Evolutionary conservation across 768 basidiomycete genomes (phyloP).

Genomic region (Phylloporus rhodoxanthus): DNA sequence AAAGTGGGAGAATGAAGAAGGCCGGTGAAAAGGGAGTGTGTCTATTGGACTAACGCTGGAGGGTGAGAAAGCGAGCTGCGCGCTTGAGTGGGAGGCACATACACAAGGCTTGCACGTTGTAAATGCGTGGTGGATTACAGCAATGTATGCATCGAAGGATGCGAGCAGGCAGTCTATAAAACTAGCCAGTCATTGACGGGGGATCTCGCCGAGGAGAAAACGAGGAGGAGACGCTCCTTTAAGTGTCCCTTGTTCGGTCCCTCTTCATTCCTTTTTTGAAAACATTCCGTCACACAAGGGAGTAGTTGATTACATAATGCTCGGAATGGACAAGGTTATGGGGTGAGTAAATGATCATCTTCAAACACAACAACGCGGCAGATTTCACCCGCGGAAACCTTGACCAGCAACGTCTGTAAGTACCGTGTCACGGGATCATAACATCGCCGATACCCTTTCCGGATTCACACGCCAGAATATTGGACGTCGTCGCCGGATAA

Average conservation of each 20-base stretch:
- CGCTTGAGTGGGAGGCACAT: background rate
- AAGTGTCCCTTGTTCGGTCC: conserved; percentile 10
- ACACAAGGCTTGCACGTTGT: conserved; percentile 9
- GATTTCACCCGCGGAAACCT: background rate
- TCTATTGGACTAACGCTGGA: background rate
- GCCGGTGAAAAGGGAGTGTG: conserved; percentile 2
- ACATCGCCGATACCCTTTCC: background rate
- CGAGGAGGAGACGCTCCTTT: background rate
- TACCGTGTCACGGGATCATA: background rate
- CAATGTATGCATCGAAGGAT: background rate
- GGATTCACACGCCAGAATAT: background rate
- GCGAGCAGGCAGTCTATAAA: too few species aligned
- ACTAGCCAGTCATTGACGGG: background rate
- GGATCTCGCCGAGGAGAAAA: background rate
- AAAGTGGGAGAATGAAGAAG: background rate
- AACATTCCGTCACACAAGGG: background rate
- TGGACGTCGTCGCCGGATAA: too few species aligned
- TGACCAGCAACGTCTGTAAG: background rate
- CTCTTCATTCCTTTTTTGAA: conserved; percentile 1
- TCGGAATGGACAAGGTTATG: background rate
- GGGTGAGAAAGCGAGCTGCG: background rate
- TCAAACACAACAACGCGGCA: background rate
- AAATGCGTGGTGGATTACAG: background rate
- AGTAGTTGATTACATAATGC: background rate
- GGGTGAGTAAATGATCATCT: background rate